Conservation (phyloP, 2,329 filamentous ascomycete genomes). For the Arthrobotrys entomopaga region DNA sequence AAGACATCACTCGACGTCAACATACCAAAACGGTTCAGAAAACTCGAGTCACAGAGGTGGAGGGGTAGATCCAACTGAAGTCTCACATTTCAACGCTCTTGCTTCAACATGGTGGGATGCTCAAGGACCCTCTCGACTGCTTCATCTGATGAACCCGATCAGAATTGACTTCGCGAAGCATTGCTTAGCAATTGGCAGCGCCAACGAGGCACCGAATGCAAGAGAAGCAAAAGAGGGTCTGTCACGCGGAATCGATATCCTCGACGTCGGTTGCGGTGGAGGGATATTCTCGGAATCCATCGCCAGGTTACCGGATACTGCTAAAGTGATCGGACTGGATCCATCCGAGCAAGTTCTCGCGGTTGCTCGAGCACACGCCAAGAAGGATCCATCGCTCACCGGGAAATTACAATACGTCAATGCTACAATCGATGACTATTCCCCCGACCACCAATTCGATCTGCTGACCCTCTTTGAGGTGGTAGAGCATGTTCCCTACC, state of each 20-base stretch:
- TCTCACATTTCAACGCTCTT: constrained; percentile 93
- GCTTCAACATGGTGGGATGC: constrained; percentile 98
- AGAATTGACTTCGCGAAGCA: constrained; percentile 88
- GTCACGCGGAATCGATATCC: constrained; percentile 70
- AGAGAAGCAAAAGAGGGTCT: constrained; percentile 41
- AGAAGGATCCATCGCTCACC: constrained; percentile 75
- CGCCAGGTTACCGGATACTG: constrained; percentile 73
- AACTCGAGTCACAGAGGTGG: constrained; percentile 61
- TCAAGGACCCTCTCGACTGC: constrained; percentile 86
- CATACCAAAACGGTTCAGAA: constrained; percentile 38
- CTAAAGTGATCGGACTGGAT: constrained; percentile 78
- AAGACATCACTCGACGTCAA: constrained; percentile 40
- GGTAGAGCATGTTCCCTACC: constrained; percentile 86
- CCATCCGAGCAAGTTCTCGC: constrained; percentile 77
- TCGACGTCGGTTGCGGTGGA: constrained; percentile 94
- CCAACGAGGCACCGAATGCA: constrained; percentile 60
- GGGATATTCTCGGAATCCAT: constrained; percentile 95
- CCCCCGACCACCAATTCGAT: constrained; percentile 71
- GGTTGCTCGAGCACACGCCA: constrained; percentile 79
- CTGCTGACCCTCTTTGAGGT: constrained; percentile 92
- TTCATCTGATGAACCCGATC: constrained; percentile 97
- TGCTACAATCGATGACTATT: constrained; percentile 75
- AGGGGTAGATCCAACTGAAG: constrained; percentile 86
- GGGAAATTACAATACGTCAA: constrained; percentile 77
- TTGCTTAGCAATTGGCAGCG: constrained; percentile 72